A percentile compares a stretch with the other conserved stretches of the same genome.
Conservation (phyloP, 2,329 filamentous ascomycete species). For the Ilyonectria robusta region DNA sequence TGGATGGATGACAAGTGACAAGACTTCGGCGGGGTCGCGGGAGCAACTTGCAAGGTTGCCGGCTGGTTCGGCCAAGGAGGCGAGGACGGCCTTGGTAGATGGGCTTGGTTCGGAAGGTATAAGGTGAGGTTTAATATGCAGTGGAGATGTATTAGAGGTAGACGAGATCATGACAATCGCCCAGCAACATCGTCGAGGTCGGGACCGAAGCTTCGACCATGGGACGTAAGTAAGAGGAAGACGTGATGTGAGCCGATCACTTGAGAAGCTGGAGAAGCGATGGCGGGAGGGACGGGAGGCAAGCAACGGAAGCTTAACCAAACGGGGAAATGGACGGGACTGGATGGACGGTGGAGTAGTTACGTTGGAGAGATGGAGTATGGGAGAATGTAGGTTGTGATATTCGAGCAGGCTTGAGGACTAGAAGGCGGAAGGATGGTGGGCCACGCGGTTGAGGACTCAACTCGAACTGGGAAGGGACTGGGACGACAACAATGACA, state of each 20-base stretch:
- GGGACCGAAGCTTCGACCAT: conserved; percentile 34
- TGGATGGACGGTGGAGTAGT: not conserved
- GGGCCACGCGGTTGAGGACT: conserved; percentile 6
- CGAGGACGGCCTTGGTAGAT: conserved; percentile 23
- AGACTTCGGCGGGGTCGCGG: conserved; percentile 40
- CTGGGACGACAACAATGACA: conserved; percentile 18
- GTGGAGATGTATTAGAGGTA: conserved; percentile 34
- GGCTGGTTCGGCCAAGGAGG: conserved; percentile 35
- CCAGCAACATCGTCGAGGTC: conserved; percentile 40
- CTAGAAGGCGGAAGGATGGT: conserved; percentile 10
- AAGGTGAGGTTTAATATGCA: conserved; percentile 17
- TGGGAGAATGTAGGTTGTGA: not conserved
- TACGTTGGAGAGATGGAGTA: conserved; percentile 7
- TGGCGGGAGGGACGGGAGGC: not conserved
- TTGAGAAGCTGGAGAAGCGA: not conserved
- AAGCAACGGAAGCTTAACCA: not conserved
- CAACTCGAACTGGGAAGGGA: conserved; percentile 15
- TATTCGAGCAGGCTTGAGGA: not conserved
- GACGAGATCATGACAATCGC: conserved; percentile 36
- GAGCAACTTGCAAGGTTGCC: conserved; percentile 34
- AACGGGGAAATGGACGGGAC: not conserved
- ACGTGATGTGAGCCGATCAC: conserved; percentile 22
- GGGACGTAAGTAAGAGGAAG: conserved; percentile 36
- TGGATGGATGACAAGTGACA: conserved; percentile 37
- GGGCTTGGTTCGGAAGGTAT: conserved; percentile 13